These are phyloP conservation scores for Fomitopsis betulina DNA, from an alignment of 1,284 basidiomycete genomes.

Conservation along the genomic window DNA sequence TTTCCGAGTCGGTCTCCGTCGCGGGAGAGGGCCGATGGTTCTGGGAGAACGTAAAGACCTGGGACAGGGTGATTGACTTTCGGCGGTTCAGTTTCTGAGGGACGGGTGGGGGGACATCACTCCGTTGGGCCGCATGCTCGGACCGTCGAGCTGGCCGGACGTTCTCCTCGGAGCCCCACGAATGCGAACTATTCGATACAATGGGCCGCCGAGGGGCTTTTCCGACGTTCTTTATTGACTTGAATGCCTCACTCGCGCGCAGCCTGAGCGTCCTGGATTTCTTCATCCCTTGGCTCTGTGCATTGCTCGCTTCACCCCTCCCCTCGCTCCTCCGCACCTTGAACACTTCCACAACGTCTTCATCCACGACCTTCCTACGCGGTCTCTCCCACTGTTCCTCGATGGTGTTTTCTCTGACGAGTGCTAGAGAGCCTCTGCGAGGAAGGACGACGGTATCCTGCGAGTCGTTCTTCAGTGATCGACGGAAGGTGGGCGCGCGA, in stretches of 20 bases:
- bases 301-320: slow-evolving; percentile 25
- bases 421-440: slow-evolving; percentile 10
- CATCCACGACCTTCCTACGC: slow-evolving; percentile 31
- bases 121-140: slow-evolving; percentile 4
- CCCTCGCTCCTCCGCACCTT: slow-evolving; percentile 50
- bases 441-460: slow-evolving; percentile 31
- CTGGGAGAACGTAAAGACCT: slow-evolving; percentile 24
- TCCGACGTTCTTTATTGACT: slow-evolving; percentile 54
- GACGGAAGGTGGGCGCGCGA: slow-evolving; percentile 28
- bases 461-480: slow-evolving; percentile 20
- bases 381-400: slow-evolving; percentile 12
- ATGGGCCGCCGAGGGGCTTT: slow-evolving; percentile 25
- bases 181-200: slow-evolving; percentile 3
- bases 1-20: slow-evolving; percentile 5
- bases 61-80: slow-evolving; percentile 23
- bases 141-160: neutral
- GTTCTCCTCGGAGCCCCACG: slow-evolving; percentile 6
- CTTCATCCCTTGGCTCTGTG: slow-evolving; percentile 27
- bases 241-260: slow-evolving; percentile 56
- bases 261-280: slow-evolving; percentile 50
- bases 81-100: slow-evolving; percentile 18
- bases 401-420: slow-evolving; percentile 12
- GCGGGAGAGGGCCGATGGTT: slow-evolving; percentile 13
- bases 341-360: slow-evolving; percentile 61
- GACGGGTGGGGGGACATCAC: slow-evolving; percentile 6